These are phyloP conservation scores for Evernia prunastri DNA, from an alignment of 495 filamentous ascomycete genomes.

Conservation along the genomic window DNA sequence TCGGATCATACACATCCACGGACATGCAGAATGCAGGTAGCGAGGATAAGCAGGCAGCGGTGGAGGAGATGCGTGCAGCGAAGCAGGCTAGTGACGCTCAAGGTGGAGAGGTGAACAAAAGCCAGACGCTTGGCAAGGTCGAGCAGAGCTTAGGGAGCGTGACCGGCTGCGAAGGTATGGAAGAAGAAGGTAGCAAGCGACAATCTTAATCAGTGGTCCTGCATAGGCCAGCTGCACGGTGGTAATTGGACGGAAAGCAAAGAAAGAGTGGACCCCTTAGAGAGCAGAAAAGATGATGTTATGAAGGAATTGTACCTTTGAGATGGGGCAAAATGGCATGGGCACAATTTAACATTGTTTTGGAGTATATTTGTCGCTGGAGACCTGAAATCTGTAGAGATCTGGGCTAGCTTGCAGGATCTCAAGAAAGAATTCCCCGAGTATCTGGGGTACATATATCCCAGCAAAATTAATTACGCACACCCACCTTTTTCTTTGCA, in stretches of 20 bases:
- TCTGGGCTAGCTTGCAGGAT: not conserved
- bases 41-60: conserved; percentile 23
- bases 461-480: not conserved
- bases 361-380: not conserved
- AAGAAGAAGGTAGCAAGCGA: conserved; percentile 25
- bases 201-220: not conserved
- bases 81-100: conserved; percentile 20
- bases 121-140: conserved; percentile 22
- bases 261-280: too few species aligned
- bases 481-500: not conserved
- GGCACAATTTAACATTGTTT: too few species aligned
- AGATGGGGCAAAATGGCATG: not conserved
- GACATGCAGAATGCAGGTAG: conserved; percentile 23
- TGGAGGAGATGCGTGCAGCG: conserved; percentile 27
- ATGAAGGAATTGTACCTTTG: not conserved
- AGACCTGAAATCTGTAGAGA: not conserved
- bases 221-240: not conserved
- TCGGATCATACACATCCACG: conserved; percentile 25
- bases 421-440: not conserved
- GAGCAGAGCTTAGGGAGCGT: conserved; percentile 24
- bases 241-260: not conserved
- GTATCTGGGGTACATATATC: conserved; percentile 1
- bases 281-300: too few species aligned
- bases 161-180: conserved; percentile 28
- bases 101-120: conserved; percentile 22